Evolutionary conservation across 192 early-diverging fungal genomes (phyloP), one percentile per base, ranked within the genome.

Genomic region (Diversispora epigaea): DNA sequence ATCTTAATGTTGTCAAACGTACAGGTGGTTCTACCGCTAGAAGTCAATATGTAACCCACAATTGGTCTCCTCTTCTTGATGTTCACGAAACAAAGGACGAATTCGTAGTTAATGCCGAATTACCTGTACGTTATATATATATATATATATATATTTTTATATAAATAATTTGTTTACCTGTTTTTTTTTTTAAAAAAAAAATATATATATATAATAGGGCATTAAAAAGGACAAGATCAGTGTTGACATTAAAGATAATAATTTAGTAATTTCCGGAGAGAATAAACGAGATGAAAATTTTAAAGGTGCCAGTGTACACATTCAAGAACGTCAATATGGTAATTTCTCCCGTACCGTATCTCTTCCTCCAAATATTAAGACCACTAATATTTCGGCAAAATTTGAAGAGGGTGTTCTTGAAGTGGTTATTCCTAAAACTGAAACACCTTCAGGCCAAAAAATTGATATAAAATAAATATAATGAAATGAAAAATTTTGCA

Each of bases 151-250:
- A 32, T 0, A 39, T 25, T 0, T 41, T 22, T 10, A 0, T 63
- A n/a, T 39, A 39, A 25, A 25, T 17, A 8, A 40, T 6, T n/a
- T n/a, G n/a, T 15, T 41, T 63, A 11, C 32, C 15, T n/a, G n/a
- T n/a, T n/a, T n/a, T n/a, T 25, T 4, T 22, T 11, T 22, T 63
- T 22, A 6, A 25, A 25, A 19, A 45, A 15, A 44, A 17, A 3
- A 54, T 69, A 39, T 69, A 15, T 25, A 0, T 39, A 41, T 57
- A 39, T 43, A 14, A 6, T 68, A 71, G 68, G 89, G 89, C 9
- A 77, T 88, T 15, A 67, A 50, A 32, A 86, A 89, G 65, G 86
- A 89, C n/a, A 78, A 90, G 25, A 76, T 90, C 64, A 79, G 85
- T 52, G 46, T 90, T 40, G 78, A 82, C 17, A 68, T 83, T 40